phyloP scores from a whole-genome alignment of 2,329 filamentous ascomycete species.

The Sphaceloma murrayae region DNA sequence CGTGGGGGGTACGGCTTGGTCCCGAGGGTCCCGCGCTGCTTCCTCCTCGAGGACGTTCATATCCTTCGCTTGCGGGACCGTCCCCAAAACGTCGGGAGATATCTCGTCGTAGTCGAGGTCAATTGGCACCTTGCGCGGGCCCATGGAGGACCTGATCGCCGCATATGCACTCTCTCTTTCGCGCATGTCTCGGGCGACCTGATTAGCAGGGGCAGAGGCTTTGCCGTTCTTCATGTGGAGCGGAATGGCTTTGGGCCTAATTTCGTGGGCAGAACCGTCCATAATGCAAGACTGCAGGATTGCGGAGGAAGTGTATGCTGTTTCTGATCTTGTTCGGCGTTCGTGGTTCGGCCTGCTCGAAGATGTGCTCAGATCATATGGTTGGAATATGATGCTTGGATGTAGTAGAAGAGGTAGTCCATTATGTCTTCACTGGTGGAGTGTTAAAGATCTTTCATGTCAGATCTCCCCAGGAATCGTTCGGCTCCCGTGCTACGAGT shows the following conservation, averaged over 20 bases:
- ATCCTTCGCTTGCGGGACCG: slow-evolving; percentile 15
- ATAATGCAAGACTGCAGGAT: slow-evolving; percentile 37
- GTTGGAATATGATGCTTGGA: slow-evolving; percentile 28
- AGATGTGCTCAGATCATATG: slow-evolving; percentile 29
- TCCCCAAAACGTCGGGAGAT: slow-evolving; percentile 15
- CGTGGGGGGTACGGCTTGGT: slow-evolving; percentile 42
- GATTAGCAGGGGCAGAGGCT: slow-evolving; percentile 39
- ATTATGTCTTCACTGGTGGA: slow-evolving; percentile 23
- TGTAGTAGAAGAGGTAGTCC: slow-evolving; percentile 30
- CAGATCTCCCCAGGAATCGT: slow-evolving; percentile 1
- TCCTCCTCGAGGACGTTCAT: slow-evolving; percentile 37
- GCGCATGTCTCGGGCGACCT: slow-evolving; percentile 38
- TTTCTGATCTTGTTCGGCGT: too few species aligned
- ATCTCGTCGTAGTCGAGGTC: slow-evolving; percentile 31
- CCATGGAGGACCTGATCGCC: slow-evolving; percentile 50
- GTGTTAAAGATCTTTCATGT: too few species aligned
- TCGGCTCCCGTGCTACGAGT: neutral
- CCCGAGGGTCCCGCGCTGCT: slow-evolving; percentile 43
- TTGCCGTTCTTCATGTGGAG: slow-evolving; percentile 49
- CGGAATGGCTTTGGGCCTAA: slow-evolving; percentile 42
- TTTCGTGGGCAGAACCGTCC: slow-evolving; percentile 22
- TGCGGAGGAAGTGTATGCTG: slow-evolving; percentile 4
- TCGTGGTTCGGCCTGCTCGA: too few species aligned
- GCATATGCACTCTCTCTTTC: slow-evolving; percentile 50
- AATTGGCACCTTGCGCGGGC: slow-evolving; percentile 37